Percentiles rank a stretch among this genome's conserved stretches.
These are phyloP conservation scores for Manihot esculenta DNA, from an alignment of 441 rosid species.

Conservation along the genomic window DNA sequence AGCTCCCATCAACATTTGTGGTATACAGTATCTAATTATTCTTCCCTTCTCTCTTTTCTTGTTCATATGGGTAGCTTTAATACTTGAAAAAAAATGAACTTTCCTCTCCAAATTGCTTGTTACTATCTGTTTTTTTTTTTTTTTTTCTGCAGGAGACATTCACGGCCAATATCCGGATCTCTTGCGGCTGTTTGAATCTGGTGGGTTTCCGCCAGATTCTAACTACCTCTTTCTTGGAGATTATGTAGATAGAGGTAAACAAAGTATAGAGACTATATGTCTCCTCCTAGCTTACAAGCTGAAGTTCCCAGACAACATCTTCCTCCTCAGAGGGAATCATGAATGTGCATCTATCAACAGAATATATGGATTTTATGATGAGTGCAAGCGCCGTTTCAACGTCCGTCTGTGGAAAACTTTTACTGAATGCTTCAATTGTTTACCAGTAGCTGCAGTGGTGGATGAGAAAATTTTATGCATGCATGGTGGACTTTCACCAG, in stretches of 20 bases:
- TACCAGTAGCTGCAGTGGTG: slow-evolving; percentile 79
- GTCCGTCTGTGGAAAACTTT: slow-evolving; percentile 82
- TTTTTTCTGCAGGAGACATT: slow-evolving; percentile 56
- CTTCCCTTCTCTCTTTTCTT: neutral
- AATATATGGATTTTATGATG: slow-evolving; percentile 85
- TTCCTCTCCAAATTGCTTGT: neutral
- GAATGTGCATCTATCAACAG: slow-evolving; percentile 89
- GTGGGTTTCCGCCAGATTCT: slow-evolving; percentile 83
- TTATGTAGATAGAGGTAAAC: slow-evolving; percentile 91
- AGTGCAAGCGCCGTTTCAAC: slow-evolving; percentile 77
- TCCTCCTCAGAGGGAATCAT: slow-evolving; percentile 82
- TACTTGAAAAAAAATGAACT: neutral
- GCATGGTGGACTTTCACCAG: slow-evolving; percentile 95
- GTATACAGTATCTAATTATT: slow-evolving; percentile 21
- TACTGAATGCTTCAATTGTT: slow-evolving; percentile 80
- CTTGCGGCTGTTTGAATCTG: slow-evolving; percentile 75
- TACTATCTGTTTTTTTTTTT: neutral
- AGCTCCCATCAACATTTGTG: slow-evolving; percentile 61
- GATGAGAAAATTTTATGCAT: slow-evolving; percentile 84
- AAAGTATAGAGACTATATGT: slow-evolving; percentile 82
- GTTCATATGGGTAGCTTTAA: neutral
- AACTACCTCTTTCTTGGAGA: slow-evolving; percentile 81
- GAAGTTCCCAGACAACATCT: slow-evolving; percentile 81
- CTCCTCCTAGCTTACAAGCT: slow-evolving; percentile 83
- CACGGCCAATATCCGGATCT: slow-evolving; percentile 88